Evolutionary conservation across 169 alveolate species (phyloP).

Genomic region (Pseudocohnilembus persalinus): DNA sequence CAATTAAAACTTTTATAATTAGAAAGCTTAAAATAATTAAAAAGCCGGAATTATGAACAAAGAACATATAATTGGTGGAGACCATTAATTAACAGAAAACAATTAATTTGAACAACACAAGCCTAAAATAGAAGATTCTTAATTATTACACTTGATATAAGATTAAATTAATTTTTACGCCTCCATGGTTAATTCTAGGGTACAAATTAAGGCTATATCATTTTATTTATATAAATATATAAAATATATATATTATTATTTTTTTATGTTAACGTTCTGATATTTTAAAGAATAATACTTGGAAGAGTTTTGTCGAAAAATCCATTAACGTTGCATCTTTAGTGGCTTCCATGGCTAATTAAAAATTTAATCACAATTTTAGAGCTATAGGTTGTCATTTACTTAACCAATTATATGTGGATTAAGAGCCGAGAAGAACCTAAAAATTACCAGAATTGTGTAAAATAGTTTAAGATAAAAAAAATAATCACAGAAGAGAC

Average conservation of each 20-base stretch:
- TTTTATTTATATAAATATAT: too few species aligned
- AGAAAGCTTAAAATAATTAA: neutral
- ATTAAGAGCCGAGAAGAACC: slow-evolving; percentile 44
- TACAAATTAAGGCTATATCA: neutral
- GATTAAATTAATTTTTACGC: slow-evolving; percentile 40
- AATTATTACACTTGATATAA: slow-evolving; percentile 15
- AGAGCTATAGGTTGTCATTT: slow-evolving; percentile 43
- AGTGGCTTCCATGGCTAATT: slow-evolving; percentile 19
- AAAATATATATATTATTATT: too few species aligned
- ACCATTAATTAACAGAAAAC: too few species aligned
- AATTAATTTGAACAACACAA: neutral
- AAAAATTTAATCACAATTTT: slow-evolving; percentile 14
- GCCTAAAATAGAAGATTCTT: slow-evolving; percentile 23
- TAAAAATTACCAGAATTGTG: slow-evolving; percentile 38
- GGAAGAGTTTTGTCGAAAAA: slow-evolving; percentile 44
- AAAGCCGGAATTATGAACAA: neutral
- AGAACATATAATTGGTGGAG: neutral
- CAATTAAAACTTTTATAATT: neutral
- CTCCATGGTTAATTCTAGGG: slow-evolving; percentile 40
- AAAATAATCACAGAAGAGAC: neutral
- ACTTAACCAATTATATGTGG: slow-evolving; percentile 37
- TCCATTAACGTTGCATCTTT: slow-evolving; percentile 16
- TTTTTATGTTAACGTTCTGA: too few species aligned
- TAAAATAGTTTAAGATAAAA: slow-evolving; percentile 7
- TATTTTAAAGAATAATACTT: slow-evolving; percentile 28